Evolutionary conservation across 2,329 filamentous ascomycete genomes (phyloP).

Genomic region (Pseudopithomyces chartarum): DNA sequence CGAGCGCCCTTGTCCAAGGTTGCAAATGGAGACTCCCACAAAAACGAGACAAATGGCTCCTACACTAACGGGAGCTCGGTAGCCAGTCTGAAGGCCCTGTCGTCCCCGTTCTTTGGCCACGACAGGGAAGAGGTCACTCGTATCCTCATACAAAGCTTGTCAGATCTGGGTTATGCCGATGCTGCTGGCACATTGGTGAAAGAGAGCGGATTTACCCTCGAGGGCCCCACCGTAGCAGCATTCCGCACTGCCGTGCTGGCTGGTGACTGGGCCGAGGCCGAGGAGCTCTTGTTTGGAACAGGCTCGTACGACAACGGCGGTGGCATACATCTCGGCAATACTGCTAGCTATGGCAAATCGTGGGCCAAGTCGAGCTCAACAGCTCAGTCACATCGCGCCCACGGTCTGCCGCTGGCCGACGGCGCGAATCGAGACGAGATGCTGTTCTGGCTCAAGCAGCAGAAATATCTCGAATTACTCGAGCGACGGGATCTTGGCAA

Average conservation of each 20-base stretch:
- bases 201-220: constrained; percentile 86
- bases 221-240: constrained; percentile 82
- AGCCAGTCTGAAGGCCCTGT: constrained; percentile 33
- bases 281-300: constrained; percentile 72
- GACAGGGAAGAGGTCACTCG: constrained; percentile 91
- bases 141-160: constrained; percentile 87
- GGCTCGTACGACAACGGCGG: constrained; percentile 52
- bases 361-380: constrained; percentile 35
- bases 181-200: constrained; percentile 76
- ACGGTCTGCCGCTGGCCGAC: constrained; percentile 73
- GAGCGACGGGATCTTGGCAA: constrained; percentile 74
- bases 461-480: constrained; percentile 92
- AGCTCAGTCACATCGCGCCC: constrained; percentile 41
- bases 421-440: constrained; percentile 78
- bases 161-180: constrained; percentile 82
- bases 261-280: constrained; percentile 85
- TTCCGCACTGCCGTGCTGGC: constrained; percentile 81
- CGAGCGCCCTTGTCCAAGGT: constrained; percentile 43
- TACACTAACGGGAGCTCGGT: constrained; percentile 48
- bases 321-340: constrained; percentile 42
- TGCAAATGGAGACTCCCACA: constrained; percentile 48
- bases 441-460: constrained; percentile 86
- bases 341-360: constrained; percentile 36
- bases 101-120: constrained; percentile 75
- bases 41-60: constrained; percentile 51